A percentile compares a stretch with the other conserved stretches of the same genome.
phyloP scores from a whole-genome alignment of 1,139 yeast species.

The Suhomyces ambrosiae region DNA sequence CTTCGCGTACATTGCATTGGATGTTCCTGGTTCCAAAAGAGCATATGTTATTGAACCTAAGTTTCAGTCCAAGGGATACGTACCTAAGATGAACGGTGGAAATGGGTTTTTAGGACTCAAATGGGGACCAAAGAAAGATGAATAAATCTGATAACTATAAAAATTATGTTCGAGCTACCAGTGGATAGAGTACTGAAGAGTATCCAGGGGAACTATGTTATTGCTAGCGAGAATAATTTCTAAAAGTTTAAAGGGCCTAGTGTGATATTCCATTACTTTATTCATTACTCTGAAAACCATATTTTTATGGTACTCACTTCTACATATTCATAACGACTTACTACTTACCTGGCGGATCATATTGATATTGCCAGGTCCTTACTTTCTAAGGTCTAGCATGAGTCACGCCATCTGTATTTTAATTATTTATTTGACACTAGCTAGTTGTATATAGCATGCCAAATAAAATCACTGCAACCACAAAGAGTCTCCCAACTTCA shows the following conservation, averaged over 20 bases:
- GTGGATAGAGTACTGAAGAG: no score
- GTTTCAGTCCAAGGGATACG: constrained; percentile 40
- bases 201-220: no score
- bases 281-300: no score
- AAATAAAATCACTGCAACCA: not conserved
- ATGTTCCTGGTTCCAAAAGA: constrained; percentile 69
- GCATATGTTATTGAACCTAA: constrained; percentile 72
- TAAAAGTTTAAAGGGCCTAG: no score
- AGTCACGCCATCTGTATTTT: constrained; percentile 8
- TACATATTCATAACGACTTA: no score
- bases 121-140: constrained; percentile 79
- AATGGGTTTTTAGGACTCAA: constrained; percentile 75
- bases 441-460: not conserved
- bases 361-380: no score
- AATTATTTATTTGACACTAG: not conserved
- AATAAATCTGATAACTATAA: constrained; percentile 13
- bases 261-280: no score
- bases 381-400: no score
- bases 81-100: constrained; percentile 34
- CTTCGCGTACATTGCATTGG: constrained; percentile 73
- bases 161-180: no score
- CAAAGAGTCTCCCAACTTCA: not conserved
- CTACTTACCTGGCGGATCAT: no score
- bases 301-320: no score
- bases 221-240: no score